phyloP scores from a whole-genome alignment of 345 rosid genomes.

The Heritiera littoralis region DNA sequence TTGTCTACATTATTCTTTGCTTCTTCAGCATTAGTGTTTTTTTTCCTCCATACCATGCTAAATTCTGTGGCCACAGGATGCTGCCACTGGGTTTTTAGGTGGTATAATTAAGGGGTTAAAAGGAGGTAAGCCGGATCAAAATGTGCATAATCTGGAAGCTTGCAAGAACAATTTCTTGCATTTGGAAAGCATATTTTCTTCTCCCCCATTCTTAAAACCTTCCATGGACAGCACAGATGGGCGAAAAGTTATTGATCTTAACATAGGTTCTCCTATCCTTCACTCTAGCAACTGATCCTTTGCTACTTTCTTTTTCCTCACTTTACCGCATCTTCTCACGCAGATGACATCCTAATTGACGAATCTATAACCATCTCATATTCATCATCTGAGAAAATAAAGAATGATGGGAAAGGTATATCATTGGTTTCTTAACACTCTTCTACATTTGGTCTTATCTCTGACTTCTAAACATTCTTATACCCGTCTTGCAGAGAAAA shows the following conservation, averaged over 20 bases:
- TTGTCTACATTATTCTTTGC: conserved; percentile 25
- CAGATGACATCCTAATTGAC: conserved; percentile 79
- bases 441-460: neutral
- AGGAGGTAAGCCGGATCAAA: conserved; percentile 41
- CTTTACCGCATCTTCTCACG: conserved; percentile 27
- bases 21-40: conserved; percentile 8
- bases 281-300: conserved; percentile 8
- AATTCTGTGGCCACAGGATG: conserved; percentile 48
- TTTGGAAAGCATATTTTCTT: conserved; percentile 63
- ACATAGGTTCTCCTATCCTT: conserved; percentile 57
- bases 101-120: conserved; percentile 60
- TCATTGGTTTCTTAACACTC: conserved; percentile 1
- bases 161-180: conserved; percentile 36
- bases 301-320: conserved; percentile 22
- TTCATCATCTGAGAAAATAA: conserved; percentile 37
- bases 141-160: conserved; percentile 44
- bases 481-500: conserved; percentile 47
- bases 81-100: conserved; percentile 50
- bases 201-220: conserved; percentile 66
- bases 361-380: conserved; percentile 46
- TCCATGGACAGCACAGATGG: conserved; percentile 34
- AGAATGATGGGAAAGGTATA: conserved; percentile 52
- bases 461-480: conserved; percentile 17
- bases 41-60: conserved; percentile 3
- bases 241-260: conserved; percentile 49